These are phyloP conservation scores for Cladophialophora yegresii DNA, from an alignment of 2,329 filamentous ascomycete genomes.

Conservation along the genomic window DNA sequence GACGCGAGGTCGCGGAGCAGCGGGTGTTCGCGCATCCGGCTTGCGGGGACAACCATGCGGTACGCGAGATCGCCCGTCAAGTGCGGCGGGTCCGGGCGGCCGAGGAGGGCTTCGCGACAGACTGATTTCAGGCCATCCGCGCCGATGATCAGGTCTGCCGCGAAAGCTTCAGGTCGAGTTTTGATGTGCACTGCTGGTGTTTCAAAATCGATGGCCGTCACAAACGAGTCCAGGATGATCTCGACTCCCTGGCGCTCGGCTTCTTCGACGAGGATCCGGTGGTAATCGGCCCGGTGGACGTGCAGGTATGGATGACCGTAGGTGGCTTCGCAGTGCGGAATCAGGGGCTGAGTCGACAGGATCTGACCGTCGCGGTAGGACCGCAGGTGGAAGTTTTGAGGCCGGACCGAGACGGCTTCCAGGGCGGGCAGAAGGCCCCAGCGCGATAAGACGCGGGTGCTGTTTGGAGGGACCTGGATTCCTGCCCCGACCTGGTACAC, in stretches of 20 bases:
- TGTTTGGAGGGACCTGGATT: constrained; percentile 43
- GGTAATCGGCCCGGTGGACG: constrained; percentile 55
- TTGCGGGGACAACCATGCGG: constrained; percentile 53
- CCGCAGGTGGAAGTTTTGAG: constrained; percentile 39
- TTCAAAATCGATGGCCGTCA: constrained; percentile 38
- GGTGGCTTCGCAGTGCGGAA: constrained; percentile 35
- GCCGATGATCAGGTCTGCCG: constrained; percentile 50
- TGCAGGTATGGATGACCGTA: constrained; percentile 50
- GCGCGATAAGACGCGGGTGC: constrained; percentile 38
- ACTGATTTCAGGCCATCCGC: constrained; percentile 53
- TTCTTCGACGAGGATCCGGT: constrained; percentile 47
- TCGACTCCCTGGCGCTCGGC: constrained; percentile 47
- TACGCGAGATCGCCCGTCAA: constrained; percentile 61
- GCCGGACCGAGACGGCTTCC: constrained; percentile 39
- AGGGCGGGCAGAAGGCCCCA: constrained; percentile 39
- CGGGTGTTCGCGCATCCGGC: constrained; percentile 52
- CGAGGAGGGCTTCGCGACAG: constrained; percentile 50
- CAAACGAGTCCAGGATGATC: constrained; percentile 38
- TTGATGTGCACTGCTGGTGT: constrained; percentile 40
- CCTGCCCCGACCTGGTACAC: constrained; percentile 40
- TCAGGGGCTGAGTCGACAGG: constrained; percentile 44
- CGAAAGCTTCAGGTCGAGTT: constrained; percentile 42
- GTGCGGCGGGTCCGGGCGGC: constrained; percentile 48
- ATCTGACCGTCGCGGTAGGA: constrained; percentile 40
- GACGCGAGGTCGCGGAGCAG: constrained; percentile 51